Evolutionary conservation across 371 early-diverging fungal genomes (phyloP).

Genomic region (Quaeritorhiza haematococci): DNA sequence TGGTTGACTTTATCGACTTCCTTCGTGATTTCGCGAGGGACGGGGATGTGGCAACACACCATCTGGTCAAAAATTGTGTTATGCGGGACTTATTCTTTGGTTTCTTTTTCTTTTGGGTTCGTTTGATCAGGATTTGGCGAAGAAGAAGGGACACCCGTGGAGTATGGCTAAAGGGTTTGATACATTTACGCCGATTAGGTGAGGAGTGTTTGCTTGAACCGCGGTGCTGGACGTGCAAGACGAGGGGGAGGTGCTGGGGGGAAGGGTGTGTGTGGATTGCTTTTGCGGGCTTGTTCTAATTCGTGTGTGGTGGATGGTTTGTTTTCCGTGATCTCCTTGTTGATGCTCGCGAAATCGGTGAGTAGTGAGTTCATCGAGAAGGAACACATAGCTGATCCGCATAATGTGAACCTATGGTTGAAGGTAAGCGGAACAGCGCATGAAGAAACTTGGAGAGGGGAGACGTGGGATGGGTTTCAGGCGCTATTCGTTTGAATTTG

Average conservation of each 20-base stretch:
- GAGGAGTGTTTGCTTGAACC: neutral
- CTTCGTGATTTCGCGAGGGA: too few species aligned
- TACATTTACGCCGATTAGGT: slow-evolving; percentile 87
- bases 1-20: too few species aligned
- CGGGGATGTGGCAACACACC: too few species aligned
- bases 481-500: neutral
- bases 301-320: too few species aligned
- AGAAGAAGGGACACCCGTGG: slow-evolving; percentile 83
- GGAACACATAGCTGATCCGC: slow-evolving; percentile 60
- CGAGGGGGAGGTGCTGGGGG: neutral
- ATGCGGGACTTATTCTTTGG: too few species aligned
- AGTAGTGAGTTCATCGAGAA: slow-evolving; percentile 75
- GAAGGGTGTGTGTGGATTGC: neutral
- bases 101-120: too few species aligned
- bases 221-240: neutral
- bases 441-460: too few species aligned
- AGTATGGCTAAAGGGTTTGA: slow-evolving; percentile 92
- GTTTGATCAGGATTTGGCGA: slow-evolving; percentile 75
- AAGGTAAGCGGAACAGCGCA: slow-evolving; percentile 63
- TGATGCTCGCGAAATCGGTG: too few species aligned
- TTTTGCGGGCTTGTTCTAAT: too few species aligned
- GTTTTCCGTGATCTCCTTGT: too few species aligned
- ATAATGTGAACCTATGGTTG: slow-evolving; percentile 73
- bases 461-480: neutral
- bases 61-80: too few species aligned